Evolutionary conservation across 2,329 filamentous ascomycete genomes (phyloP), one percentile per base, ranked within the genome.

Genomic region (Salinomyces thailandicus): DNA sequence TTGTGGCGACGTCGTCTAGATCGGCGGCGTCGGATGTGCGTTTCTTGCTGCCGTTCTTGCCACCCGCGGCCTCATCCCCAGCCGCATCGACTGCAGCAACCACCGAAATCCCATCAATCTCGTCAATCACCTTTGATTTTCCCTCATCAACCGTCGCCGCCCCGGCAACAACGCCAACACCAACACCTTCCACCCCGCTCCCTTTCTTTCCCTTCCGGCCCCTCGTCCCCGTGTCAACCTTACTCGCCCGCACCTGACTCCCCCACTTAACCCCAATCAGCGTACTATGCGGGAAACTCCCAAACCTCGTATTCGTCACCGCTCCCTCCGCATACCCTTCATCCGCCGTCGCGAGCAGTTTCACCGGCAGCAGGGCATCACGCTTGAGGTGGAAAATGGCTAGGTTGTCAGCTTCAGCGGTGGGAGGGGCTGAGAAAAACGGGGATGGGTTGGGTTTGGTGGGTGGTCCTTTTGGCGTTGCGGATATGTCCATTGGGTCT

Each of bases 211-310:
- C 46, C 41, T 79, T 81, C 35, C 81, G 73, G 20, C 85, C 85
- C 50, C 86, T 71, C n/a, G 85, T 91, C 9, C 87, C 86, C 0
- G 87, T 95, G 53, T 95, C 85, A 38, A 95, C 86, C 19, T 80
- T 76, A 2, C 86, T 94, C 5, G 91, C 91, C 31, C 85, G 73
- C 15, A 96, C 79, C 58, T 96, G 91, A 5, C 83, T 85, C 18
- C 91, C 91, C 89, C 89, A 96, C 28, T 84, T 81, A 36, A 86
- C 68, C 4, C 76, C 70, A 37, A 94, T 54, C 17, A 71, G 58
- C 0, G 66, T 69, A 43, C 57, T 66, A 48, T 71, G 68, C 2
- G 68, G 68, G 37, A 66, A 71, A 11, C 87, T 94, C 33, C 91
- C 91, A 54, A 94, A 98, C 30, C 87, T 79, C 1, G 89, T 98